Base-by-base conservation (phyloP, 2,329 filamentous ascomycete genomes). In the Delphinella strobiligena region DNA sequence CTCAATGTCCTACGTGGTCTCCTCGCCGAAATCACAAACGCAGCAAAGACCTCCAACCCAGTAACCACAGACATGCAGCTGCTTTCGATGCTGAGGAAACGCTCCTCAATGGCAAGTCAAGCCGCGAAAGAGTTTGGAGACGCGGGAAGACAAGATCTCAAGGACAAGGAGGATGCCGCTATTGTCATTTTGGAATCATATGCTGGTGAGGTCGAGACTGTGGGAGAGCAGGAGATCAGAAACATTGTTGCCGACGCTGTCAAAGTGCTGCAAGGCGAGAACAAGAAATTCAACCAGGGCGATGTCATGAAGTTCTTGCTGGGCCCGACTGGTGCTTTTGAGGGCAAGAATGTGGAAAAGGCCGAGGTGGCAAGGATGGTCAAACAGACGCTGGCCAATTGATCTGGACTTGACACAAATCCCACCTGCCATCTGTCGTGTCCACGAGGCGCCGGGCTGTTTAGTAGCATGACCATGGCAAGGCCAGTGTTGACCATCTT, bases 11-110 rank as follows among this genome's bases (percentile, higher is more conserved):
- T 89, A 36, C 80, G 83, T 49, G 60, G 69, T 31, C 63, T 88
- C 45, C 70, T 88, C 47, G 69, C 80, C 22, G 73, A 80, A 46
- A 76, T 81, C 45, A 77, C 79, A 50, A 88, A 87, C 60, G 78
- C 80, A 24, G 80, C 77, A 56, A 88, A 88, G 62, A 85, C 81
- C 11, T 54, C 69, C 30, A 67, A 64, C 30, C 82, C 83, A n/a
- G 74, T 88, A 53, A 67, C 64, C 40, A 82, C 75, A 16, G 82
- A 89, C 58, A 69, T 72, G 47, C 74, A 82, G 52, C 68, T 89
- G 40, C 72, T 86, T 19, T 63, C 68, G 5, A 65, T 88, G 36
- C 69, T 91, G 41, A 71, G 74, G 47, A 80, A 78, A 60, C 72
- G 76, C 37, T 70, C 73, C 16, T 69, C 71, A 32, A 64, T 70